These are phyloP conservation scores for Aspergillus thermomutatus DNA, from an alignment of 2,329 filamentous ascomycete genomes.

Conservation along the genomic window DNA sequence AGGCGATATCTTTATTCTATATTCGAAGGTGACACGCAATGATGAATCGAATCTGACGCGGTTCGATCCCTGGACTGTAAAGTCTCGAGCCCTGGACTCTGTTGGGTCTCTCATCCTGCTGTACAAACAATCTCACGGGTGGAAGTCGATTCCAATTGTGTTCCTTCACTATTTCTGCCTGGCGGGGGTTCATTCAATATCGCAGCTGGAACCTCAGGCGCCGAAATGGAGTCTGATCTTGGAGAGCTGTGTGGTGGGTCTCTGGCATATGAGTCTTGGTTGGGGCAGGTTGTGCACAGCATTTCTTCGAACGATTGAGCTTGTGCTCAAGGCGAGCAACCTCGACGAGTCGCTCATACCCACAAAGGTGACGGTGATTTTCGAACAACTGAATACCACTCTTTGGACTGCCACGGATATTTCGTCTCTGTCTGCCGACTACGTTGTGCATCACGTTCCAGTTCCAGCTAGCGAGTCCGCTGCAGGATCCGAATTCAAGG, in stretches of 20 bases:
- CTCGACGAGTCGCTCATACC: conserved; percentile 12
- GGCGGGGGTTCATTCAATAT: conserved; percentile 17
- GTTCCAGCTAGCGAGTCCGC: not conserved
- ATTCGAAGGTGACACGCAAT: not conserved
- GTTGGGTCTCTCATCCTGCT: conserved; percentile 19
- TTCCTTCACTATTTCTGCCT: conserved; percentile 25
- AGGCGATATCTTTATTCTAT: conserved; percentile 10
- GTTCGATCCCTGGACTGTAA: conserved; percentile 9
- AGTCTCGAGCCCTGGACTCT: conserved; percentile 12
- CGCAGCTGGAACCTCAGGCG: conserved; percentile 9
- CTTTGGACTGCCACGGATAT: conserved; percentile 19
- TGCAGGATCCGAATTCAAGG: not conserved
- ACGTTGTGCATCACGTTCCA: conserved; percentile 17
- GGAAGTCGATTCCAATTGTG: conserved; percentile 22
- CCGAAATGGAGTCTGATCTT: conserved; percentile 20
- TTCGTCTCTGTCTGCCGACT: conserved; percentile 19
- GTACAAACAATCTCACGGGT: conserved; percentile 19
- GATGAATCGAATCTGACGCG: not conserved
- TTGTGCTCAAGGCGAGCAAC: conserved; percentile 14
- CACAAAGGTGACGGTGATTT: conserved; percentile 14
- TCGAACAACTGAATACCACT: conserved; percentile 11
- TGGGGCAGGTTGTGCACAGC: conserved; percentile 23
- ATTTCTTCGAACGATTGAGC: conserved; percentile 20
- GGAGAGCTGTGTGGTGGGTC: conserved; percentile 20
- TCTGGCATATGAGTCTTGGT: conserved; percentile 24